Base-by-base conservation (phyloP, 2,329 filamentous ascomycete genomes). In the Scedosporium dehoogii region DNA sequence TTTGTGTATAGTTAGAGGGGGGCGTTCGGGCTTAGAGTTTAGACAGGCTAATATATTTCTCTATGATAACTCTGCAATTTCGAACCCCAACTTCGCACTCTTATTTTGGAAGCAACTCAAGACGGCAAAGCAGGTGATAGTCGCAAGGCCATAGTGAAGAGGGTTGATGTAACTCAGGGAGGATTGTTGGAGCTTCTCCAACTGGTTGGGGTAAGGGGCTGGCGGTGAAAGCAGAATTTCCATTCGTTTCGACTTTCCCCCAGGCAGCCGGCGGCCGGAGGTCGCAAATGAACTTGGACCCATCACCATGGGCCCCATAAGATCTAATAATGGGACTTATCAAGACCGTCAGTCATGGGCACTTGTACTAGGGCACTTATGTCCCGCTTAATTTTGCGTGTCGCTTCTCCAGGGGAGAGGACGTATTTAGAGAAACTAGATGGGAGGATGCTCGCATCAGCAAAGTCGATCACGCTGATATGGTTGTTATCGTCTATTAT, bases 381-480 rank as follows among this genome's bases (percentile, higher is more conserved):
- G 57, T 66, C 62, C 18, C 56, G 48, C 6, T n/a, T 21, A 38
- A 62, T 33, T 27, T 59, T 61, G 21, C 42, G 3, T 25, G 44
- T 9, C 10, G 53, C 44, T 6, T 51, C 61, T 9, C 10, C 27
- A 27, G 18, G n/a, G 4, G 23, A 55, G 12, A 63, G 23, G 6
- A 57, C 23, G 3, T 18, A 63, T 46, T 59, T 66, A 27, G 60
- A 48, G 29, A 67, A 66, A 58, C 67, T 67, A 25, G 66, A 66
- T 16, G 66, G 67, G 12, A 68, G 59, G 38, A 67, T 60, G 59
- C 67, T 68, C 14, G 59, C 21, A 6, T 58, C 57, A n/a, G 44
- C 51, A 18, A 67, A 65, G 18, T 68, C 67, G 38, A 67, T 57
- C 10, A 65, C 64, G 14, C n/a, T 48, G 10, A 67, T 53, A 10